Conservation (phyloP, 352 stramenopile genomes). For the Globisporangium yorkense region DNA sequence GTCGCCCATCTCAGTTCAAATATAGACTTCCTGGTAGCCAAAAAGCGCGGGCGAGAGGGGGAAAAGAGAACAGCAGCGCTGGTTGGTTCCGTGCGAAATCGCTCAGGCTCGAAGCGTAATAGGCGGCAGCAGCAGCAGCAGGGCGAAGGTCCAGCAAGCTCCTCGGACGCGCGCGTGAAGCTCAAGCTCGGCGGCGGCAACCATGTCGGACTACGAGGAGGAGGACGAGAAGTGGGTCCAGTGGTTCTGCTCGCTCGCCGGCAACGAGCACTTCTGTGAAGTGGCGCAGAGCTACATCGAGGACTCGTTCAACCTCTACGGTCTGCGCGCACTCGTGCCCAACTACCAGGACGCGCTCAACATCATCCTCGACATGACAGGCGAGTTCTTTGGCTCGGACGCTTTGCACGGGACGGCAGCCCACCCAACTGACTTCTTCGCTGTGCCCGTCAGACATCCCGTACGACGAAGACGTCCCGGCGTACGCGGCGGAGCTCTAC, state of each 20-base stretch:
- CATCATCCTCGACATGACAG: conserved; percentile 90
- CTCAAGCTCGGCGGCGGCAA: too few relatives aligned
- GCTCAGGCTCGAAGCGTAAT: not conserved
- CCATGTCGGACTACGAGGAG: conserved; percentile 88
- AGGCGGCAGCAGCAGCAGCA: not conserved
- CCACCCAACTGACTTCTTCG: not conserved
- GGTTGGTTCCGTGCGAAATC: not conserved
- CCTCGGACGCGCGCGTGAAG: too few relatives aligned
- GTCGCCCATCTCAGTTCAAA: not conserved
- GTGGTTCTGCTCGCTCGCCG: conserved; percentile 90
- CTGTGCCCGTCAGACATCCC: conserved; percentile 54
- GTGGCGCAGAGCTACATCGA: conserved; percentile 91
- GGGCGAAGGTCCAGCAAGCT: not conserved
- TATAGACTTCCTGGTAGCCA: not conserved
- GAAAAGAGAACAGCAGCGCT: not conserved
- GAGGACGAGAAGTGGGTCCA: conserved; percentile 92
- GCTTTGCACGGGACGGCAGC: not conserved
- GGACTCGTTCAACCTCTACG: conserved; percentile 93
- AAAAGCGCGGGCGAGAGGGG: not conserved
- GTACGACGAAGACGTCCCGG: conserved; percentile 84
- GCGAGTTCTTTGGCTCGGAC: conserved; percentile 17
- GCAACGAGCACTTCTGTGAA: conserved; percentile 91
- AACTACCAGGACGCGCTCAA: conserved; percentile 90
- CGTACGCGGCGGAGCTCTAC: conserved; percentile 86
- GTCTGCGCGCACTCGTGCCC: conserved; percentile 81